Evolutionary conservation across 148 eudicot species (phyloP).

Genomic region (Rhododendron kiyosumense): DNA sequence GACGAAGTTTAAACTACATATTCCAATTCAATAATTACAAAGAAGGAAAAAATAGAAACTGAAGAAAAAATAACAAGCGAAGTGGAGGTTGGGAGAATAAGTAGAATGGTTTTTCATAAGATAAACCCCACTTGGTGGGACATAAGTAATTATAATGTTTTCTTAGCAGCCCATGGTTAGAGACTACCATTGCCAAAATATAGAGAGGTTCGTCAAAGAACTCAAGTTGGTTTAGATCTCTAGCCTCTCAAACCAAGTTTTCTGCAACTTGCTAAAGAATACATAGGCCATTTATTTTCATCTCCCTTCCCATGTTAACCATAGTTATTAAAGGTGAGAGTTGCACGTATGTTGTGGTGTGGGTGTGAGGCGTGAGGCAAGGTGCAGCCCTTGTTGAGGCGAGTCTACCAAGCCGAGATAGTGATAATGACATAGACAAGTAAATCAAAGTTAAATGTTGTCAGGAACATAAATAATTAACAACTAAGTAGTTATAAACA

Average conservation of each 20-base stretch:
- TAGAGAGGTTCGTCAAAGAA: background rate
- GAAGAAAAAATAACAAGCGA: background rate
- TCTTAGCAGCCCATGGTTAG: background rate
- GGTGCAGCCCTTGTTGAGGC: background rate
- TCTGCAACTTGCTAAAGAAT: background rate
- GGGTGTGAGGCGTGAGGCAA: background rate
- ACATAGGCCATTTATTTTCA: background rate
- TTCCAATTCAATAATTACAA: background rate
- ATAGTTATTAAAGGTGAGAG: background rate
- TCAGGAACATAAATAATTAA: background rate
- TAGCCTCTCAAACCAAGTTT: background rate
- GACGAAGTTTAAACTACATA: background rate
- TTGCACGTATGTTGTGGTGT: background rate
- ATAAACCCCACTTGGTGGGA: background rate
- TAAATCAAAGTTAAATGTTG: background rate
- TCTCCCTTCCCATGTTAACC: background rate
- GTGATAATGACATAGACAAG: background rate
- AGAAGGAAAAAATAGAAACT: background rate
- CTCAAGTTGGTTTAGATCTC: background rate
- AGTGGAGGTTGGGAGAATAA: background rate
- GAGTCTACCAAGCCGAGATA: background rate
- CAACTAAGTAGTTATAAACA: background rate
- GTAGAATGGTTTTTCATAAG: background rate
- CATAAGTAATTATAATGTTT: background rate
- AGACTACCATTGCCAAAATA: background rate